Evolutionary conservation across 2,329 filamentous ascomycete genomes (phyloP), one percentile per base, ranked within the genome.

Genomic region (Trichophaea hybrida): DNA sequence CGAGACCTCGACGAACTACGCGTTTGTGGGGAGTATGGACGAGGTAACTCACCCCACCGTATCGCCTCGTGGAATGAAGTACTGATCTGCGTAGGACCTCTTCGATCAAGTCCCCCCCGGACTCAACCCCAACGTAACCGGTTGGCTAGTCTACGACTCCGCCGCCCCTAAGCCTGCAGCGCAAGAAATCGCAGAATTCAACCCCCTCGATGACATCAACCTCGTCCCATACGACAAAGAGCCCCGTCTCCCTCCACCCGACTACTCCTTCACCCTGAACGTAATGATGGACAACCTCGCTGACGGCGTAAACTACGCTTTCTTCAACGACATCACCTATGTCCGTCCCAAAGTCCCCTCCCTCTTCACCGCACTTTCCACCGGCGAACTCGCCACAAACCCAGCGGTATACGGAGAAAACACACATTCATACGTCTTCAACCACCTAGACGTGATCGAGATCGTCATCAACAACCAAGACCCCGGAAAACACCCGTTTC

Each of bases 271-370:
- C 40, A 77, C 78, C 48, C 75, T 93, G 2, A 75, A 80, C 62
- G 77, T 86, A 2, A 75, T 75, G 61, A 86, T 86, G 80, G 77
- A 82, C 67, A 82, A 84, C 62, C 76, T 88, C 8, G 76, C 75
- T 24, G 78, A 89, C 60, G 85, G 85, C 1, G 79, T 79, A 33
- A 78, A 80, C 71, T 87, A 87, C 33, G 83, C 81, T 61, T 83
- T 83, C 72, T 80, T 86, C 74, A 90, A 91, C 75, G 83, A 86
- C 71, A 80, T 88, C 64, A 88, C 85, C 34, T 94, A 90, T 70
- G 78, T 79, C 2, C 59, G 73, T 0, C 87, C 86, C 53, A 86
- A 87, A 70, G 88, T 94, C 0, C 89, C 88, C 0, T 82, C 84
- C 0, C 76, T 94, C 0, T 94, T 89, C 75, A 88, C 85, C 0